phyloP scores from a whole-genome alignment of 192 early-diverging fungal genomes.

The Dissophora globulifera region DNA sequence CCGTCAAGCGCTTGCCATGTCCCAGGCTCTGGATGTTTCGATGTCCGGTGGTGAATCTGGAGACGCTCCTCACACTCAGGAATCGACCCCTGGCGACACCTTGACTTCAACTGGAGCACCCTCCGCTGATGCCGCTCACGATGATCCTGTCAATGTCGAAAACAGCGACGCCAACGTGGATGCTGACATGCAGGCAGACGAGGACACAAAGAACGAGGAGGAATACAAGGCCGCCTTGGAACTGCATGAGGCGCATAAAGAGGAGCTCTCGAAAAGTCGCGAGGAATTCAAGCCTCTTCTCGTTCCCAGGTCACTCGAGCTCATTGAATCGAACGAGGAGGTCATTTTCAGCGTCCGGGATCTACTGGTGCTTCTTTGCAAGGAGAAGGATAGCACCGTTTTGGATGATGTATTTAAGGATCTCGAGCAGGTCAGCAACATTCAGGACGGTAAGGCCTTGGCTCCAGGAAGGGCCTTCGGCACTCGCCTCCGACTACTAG shows the following conservation, averaged over 20 bases:
- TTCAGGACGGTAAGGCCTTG: neutral
- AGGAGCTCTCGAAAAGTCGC: conserved; percentile 53
- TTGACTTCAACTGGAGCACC: conserved; percentile 7
- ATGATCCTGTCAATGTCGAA: neutral
- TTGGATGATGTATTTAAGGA: conserved; percentile 42
- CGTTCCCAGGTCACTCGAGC: conserved; percentile 40
- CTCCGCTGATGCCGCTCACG: neutral
- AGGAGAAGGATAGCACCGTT: conserved; percentile 52
- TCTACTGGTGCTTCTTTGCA: conserved; percentile 65
- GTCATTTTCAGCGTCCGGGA: conserved; percentile 77
- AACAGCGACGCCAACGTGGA: neutral
- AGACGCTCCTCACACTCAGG: conserved; percentile 53
- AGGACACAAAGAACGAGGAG: conserved; percentile 58
- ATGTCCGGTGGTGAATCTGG: conserved; percentile 14
- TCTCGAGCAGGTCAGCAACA: conserved; percentile 19
- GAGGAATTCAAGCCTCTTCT: conserved; percentile 55
- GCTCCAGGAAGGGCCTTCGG: conserved; percentile 48
- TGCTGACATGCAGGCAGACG: neutral
- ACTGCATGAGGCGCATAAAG: conserved; percentile 38
- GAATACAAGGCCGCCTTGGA: conserved; percentile 56
- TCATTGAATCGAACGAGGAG: conserved; percentile 66
- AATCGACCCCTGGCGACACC: conserved; percentile 33
- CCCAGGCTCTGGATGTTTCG: conserved; percentile 27
- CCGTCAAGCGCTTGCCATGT: conserved; percentile 47
- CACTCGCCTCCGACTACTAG: conserved; percentile 67